A percentile compares a stretch with the other conserved stretches of the same genome.
Evolutionary conservation across 257 asterid genomes (phyloP).

Genomic region (Petunia axillaris): DNA sequence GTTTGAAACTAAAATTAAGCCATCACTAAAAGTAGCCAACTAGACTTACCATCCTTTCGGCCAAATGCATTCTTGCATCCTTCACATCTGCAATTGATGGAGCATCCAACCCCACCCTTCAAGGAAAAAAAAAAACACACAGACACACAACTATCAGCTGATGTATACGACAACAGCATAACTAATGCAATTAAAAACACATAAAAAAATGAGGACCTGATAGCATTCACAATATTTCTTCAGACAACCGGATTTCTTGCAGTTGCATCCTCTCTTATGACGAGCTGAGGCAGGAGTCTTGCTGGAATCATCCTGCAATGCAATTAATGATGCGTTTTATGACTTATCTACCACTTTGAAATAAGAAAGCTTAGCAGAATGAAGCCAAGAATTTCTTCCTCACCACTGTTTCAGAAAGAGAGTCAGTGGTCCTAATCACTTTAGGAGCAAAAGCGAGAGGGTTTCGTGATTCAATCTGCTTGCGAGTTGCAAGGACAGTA

Average conservation of each 20-base stretch:
- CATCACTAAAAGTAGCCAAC: too few relatives aligned
- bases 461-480: slow-evolving; percentile 91
- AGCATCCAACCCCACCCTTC: slow-evolving; percentile 97
- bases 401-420: slow-evolving; percentile 60
- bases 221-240: slow-evolving; percentile 98
- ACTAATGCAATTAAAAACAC: background rate
- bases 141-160: slow-evolving; percentile 36
- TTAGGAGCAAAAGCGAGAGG: slow-evolving; percentile 99
- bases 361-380: background rate
- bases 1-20: background rate
- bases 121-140: slow-evolving; percentile 22
- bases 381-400: slow-evolving; percentile 28
- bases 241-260: slow-evolving; percentile 95
- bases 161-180: slow-evolving; percentile 21
- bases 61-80: slow-evolving; percentile 93
- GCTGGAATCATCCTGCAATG: slow-evolving; percentile 68
- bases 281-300: slow-evolving; percentile 99
- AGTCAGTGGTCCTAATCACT: slow-evolving; percentile 68
- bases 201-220: slow-evolving; percentile 59
- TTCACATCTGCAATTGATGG: slow-evolving; percentile 93
- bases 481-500: slow-evolving; percentile 92
- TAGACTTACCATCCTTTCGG: slow-evolving; percentile 76
- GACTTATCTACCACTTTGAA: background rate
- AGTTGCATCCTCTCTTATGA: slow-evolving; percentile 98
- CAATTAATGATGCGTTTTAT: background rate